These are phyloP conservation scores for Penicillium sp. DNA, from an alignment of 2,329 filamentous ascomycete species.

Conservation along the genomic window DNA sequence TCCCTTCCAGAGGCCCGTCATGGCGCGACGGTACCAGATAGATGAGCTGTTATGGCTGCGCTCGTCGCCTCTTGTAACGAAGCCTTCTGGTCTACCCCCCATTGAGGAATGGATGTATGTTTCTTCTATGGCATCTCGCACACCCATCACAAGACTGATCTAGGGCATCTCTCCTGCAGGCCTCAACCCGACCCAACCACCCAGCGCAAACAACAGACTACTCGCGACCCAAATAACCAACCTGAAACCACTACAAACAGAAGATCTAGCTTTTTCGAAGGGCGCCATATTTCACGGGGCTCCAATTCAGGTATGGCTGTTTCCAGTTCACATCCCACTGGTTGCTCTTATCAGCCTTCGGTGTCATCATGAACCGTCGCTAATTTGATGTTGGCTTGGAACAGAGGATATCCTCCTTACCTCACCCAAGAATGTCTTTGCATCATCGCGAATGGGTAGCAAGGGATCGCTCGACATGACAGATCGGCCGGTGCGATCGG, in stretches of 20 bases:
- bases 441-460: slow-evolving; percentile 58
- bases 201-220: slow-evolving; percentile 36
- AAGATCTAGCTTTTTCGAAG: slow-evolving; percentile 41
- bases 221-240: slow-evolving; percentile 34
- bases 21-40: slow-evolving; percentile 62
- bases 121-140: slow-evolving; percentile 8
- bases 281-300: slow-evolving; percentile 44
- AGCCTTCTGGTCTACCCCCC: slow-evolving; percentile 72
- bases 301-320: slow-evolving; percentile 45
- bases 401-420: slow-evolving; percentile 80
- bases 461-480: slow-evolving; percentile 45
- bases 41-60: slow-evolving; percentile 71
- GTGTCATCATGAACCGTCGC: slow-evolving; percentile 3
- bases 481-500: slow-evolving; percentile 44
- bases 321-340: slow-evolving; percentile 4
- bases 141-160: slow-evolving; percentile 18
- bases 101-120: slow-evolving; percentile 91
- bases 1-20: slow-evolving; percentile 27
- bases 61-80: slow-evolving; percentile 75
- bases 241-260: slow-evolving; percentile 31
- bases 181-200: slow-evolving; percentile 41
- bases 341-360: neutral
- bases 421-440: slow-evolving; percentile 75
- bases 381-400: slow-evolving; percentile 29
- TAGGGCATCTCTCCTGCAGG: slow-evolving; percentile 23